Evolutionary conservation across 2,329 filamentous ascomycete species (phyloP), one percentile per base, ranked within the genome.

Genomic region (Neofusicoccum parvum): DNA sequence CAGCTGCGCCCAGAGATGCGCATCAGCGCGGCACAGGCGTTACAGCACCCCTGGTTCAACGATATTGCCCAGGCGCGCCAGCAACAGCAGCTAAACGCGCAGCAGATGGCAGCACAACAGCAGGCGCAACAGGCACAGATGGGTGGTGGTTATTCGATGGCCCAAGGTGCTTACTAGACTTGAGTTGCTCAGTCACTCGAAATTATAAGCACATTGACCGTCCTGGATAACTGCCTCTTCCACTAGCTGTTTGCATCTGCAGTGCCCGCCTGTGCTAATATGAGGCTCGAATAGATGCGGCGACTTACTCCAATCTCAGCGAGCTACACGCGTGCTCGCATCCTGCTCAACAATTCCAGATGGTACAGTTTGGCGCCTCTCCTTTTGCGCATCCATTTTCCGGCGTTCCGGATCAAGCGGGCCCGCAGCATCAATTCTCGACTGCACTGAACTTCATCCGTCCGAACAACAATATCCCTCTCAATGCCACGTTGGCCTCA

Each of bases 41-140:
- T 98, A 46, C 86, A 90, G 71, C 95, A 99, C 76, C 92, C 90
- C 0, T 99, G 95, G 95, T 99, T 99, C 81, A 87, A 84, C 68
- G 91, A 94, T 71, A 78, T 93, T 12, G 46, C 53, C 2, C 64
- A 65, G 39, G 49, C 62, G 5, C 45, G 45, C 23, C 53, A 73
- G 36, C 76, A 79, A 69, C 76, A 79, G 58, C 74, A 78, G 36
- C 72, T 60, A 7, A 65, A 76, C 17, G 74, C 74, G 17, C 72
- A 72, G 37, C 70, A 71, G 63, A 70, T 75, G 66, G 74, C 74
- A 10, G 68, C 75, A 7, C 75, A 77, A 32, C 73, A 74, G 5
- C 75, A 77, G 68, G 72, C 72, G 15, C 74, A 75, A 65, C 75
- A 78, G 64, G 73, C 73, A 6, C 76, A 78, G 66, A 76, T 77